These are phyloP conservation scores for Blastobotrys proliferans DNA, from an alignment of 1,139 yeast species.

Conservation along the genomic window DNA sequence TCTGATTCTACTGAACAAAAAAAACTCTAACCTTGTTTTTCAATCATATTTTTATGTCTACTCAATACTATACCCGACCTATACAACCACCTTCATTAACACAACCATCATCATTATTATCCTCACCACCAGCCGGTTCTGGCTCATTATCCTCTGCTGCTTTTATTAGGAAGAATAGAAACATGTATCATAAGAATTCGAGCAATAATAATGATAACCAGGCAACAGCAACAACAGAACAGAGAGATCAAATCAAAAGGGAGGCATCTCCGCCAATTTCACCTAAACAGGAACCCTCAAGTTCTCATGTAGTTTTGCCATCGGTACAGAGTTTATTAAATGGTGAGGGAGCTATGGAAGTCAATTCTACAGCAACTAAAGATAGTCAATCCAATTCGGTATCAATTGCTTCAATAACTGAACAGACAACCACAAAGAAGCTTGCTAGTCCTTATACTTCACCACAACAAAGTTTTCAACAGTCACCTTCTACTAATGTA, in stretches of 20 bases:
- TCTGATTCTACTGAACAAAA: neutral
- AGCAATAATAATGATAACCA: too few relatives aligned
- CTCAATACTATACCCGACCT: neutral
- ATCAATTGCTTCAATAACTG: neutral
- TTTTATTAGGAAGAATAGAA: too few relatives aligned
- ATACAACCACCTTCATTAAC: neutral
- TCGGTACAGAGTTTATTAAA: constrained; percentile 7
- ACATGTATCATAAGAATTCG: too few relatives aligned
- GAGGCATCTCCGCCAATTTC: constrained; percentile 1
- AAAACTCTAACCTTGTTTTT: neutral
- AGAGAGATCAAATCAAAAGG: constrained; percentile 1
- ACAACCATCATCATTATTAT: neutral
- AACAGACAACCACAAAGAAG: neutral
- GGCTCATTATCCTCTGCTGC: neutral
- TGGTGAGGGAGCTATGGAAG: neutral
- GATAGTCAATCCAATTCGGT: neutral
- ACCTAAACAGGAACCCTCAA: neutral
- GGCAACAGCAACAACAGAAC: too few relatives aligned
- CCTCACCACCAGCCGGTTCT: constrained; percentile 1
- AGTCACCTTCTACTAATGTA: neutral
- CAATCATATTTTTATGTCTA: neutral
- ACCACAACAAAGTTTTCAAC: neutral
- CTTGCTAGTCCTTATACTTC: constrained; percentile 1
- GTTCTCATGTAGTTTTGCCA: neutral
- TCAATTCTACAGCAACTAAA: neutral